phyloP scores from a whole-genome alignment of 495 filamentous ascomycete genomes.

The Talaromyces stipitatus region DNA sequence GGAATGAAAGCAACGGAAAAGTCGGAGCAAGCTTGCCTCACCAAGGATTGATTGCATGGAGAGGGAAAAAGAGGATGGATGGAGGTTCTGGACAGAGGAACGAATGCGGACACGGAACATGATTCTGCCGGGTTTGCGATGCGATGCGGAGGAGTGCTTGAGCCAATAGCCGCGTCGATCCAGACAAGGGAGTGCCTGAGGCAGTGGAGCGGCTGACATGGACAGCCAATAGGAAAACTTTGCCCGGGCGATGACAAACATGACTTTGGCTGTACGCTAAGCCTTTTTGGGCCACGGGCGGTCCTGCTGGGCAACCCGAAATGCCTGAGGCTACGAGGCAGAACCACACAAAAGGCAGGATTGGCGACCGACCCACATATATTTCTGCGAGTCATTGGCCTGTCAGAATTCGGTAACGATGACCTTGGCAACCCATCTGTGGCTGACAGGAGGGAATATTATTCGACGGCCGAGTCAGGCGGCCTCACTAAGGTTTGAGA shows the following conservation, averaged over 20 bases:
- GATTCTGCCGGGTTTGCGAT: not conserved
- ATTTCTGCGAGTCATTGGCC: not conserved
- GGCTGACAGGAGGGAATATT: not conserved
- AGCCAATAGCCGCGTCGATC: conserved; percentile 1
- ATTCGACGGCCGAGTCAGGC: not conserved
- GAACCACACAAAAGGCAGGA: not conserved
- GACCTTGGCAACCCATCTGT: not conserved
- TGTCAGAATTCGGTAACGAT: not conserved
- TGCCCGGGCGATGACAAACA: not conserved
- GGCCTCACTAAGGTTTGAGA: not conserved
- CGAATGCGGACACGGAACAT: not conserved
- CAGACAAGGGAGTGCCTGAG: conserved; percentile 5
- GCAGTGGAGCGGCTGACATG: conserved; percentile 1
- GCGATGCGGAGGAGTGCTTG: not conserved
- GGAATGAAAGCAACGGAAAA: not conserved
- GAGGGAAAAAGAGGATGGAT: not conserved
- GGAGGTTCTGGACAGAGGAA: not conserved
- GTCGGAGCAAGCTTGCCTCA: not conserved
- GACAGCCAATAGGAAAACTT: conserved; percentile 1
- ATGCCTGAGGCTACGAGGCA: not conserved
- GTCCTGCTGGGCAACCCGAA: not conserved
- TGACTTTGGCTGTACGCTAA: not conserved
- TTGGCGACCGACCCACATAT: conserved; percentile 6
- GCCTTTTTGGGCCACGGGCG: not conserved
- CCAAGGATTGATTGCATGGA: not conserved